Evolutionary conservation across 2,329 filamentous ascomycete genomes (phyloP).

Genomic region (Phyllosticta citribraziliensis): DNA sequence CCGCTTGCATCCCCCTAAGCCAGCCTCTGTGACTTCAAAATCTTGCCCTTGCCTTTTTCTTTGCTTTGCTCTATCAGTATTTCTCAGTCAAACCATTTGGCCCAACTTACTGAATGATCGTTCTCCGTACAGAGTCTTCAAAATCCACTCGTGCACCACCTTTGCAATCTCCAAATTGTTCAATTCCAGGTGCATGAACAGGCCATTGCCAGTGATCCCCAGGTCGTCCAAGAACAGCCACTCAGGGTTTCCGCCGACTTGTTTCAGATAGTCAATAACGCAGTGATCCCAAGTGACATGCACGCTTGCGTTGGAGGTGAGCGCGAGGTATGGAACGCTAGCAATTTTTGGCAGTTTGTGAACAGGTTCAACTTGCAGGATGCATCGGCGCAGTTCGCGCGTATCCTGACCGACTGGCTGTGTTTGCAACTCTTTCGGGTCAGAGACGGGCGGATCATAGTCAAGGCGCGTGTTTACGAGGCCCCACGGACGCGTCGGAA

Average conservation of each 20-base stretch:
- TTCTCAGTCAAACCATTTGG: too few relatives aligned
- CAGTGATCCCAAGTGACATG: conserved; percentile 25
- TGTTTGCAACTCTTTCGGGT: conserved; percentile 3
- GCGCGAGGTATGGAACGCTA: conserved; percentile 20
- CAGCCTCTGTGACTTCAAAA: too few relatives aligned
- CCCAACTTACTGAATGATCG: too few relatives aligned
- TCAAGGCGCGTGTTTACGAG: conserved; percentile 5
- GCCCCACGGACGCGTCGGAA: neutral
- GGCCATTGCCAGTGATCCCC: neutral
- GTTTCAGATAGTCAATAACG: conserved; percentile 17
- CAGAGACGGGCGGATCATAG: neutral
- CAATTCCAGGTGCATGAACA: neutral
- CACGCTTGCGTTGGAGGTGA: conserved; percentile 21
- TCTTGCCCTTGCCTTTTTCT: too few relatives aligned
- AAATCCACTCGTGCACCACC: neutral
- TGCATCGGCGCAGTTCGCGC: conserved; percentile 14
- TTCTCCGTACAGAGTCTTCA: neutral
- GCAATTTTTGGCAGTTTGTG: conserved; percentile 16
- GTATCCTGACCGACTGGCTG: conserved; percentile 13
- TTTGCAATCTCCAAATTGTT: neutral
- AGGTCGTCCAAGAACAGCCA: conserved; percentile 16
- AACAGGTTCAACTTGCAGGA: conserved; percentile 15
- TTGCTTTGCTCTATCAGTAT: too few relatives aligned
- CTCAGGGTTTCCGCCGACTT: conserved; percentile 36
- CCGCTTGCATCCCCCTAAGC: too few relatives aligned